Conservation (phyloP, 306 rosid genomes). For the Fragaria nilgerrensis region DNA sequence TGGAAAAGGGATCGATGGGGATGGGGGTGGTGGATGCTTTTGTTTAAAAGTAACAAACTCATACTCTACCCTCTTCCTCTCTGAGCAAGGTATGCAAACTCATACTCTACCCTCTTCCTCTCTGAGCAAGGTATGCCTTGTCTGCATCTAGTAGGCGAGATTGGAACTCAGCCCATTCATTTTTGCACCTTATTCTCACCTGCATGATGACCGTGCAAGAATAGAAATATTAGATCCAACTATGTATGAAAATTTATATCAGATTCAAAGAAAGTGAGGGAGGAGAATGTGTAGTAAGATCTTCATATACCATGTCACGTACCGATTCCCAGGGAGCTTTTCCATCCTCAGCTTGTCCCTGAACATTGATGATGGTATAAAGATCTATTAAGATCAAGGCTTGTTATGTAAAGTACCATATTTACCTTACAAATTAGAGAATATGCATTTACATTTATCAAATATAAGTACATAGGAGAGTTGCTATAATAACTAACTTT, state of each 20-base stretch:
- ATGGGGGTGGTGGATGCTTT: constrained; percentile 5
- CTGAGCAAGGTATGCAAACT: constrained; percentile 32
- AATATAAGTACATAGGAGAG: not conserved
- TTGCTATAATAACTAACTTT: not conserved
- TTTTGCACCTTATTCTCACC: constrained; percentile 88
- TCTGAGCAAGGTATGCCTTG: constrained; percentile 41
- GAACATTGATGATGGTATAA: constrained; percentile 30
- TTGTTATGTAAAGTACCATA: not conserved
- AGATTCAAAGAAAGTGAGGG: not conserved
- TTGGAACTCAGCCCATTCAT: constrained; percentile 90
- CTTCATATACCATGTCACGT: constrained; percentile 32
- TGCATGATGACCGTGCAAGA: constrained; percentile 36
- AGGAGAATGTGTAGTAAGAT: not conserved
- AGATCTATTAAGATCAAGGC: not conserved
- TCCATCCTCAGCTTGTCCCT: constrained; percentile 71
- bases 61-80: constrained; percentile 32
- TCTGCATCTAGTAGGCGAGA: constrained; percentile 72
- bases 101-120: constrained; percentile 32
- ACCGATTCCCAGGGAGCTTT: constrained; percentile 73
- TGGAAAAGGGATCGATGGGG: not conserved
- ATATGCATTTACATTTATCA: not conserved
- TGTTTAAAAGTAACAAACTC: not conserved
- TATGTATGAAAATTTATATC: not conserved
- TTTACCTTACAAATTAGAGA: not conserved
- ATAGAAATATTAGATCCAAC: not conserved